A percentile compares a stretch with the other conserved stretches of the same genome.
phyloP scores from a whole-genome alignment of 768 basidiomycete species.

The Terana coerulea region DNA sequence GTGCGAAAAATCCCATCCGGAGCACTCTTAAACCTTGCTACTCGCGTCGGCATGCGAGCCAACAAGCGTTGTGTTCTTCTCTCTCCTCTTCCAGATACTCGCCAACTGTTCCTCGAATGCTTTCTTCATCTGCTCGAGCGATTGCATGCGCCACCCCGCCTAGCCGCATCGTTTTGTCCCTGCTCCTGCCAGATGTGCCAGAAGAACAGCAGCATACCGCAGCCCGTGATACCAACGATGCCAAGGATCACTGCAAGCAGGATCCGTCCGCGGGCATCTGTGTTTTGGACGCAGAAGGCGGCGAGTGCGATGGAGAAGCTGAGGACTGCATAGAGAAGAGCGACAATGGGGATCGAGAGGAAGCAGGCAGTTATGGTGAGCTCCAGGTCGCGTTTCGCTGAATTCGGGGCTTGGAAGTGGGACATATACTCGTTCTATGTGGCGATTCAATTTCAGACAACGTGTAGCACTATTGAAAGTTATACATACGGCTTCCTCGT shows the following conservation, averaged over 20 bases:
- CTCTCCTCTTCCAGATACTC: too few species aligned
- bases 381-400: slow-evolving; percentile 11
- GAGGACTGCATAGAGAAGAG: slow-evolving; percentile 23
- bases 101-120: background rate
- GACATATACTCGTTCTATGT: slow-evolving; percentile 18
- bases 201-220: slow-evolving; percentile 21
- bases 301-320: slow-evolving; percentile 20
- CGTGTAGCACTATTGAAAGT: background rate
- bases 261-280: slow-evolving; percentile 5
- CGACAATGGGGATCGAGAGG: slow-evolving; percentile 23
- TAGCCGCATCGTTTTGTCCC: background rate
- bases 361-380: slow-evolving; percentile 21
- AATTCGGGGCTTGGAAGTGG: slow-evolving; percentile 5
- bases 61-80: too few species aligned
- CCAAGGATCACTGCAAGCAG: slow-evolving; percentile 15
- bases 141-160: too few species aligned
- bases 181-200: slow-evolving; percentile 23
- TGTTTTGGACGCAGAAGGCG: slow-evolving; percentile 18
- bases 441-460: background rate
- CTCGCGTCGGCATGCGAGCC: too few species aligned
- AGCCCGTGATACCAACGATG: slow-evolving; percentile 8
- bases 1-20: too few species aligned
- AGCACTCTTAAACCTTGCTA: too few species aligned
- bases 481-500: slow-evolving; percentile 20
- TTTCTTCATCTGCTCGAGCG: slow-evolving; percentile 9